Conservation (phyloP, 768 basidiomycete species). For the Polyporus arcularius region DNA sequence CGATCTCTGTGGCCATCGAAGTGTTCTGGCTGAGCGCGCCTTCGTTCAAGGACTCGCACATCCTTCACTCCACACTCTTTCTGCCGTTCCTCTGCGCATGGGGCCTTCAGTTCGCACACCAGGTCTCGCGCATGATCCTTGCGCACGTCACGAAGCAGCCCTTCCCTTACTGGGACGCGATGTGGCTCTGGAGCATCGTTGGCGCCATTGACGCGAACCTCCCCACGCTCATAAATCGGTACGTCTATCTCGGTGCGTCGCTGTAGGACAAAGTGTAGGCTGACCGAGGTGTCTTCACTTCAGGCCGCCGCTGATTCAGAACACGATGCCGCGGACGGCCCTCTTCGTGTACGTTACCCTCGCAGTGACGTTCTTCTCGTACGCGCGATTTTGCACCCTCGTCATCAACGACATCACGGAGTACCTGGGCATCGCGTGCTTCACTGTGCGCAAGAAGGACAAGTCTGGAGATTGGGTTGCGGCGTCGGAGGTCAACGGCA, state of each 20-base stretch:
- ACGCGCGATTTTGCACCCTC: conserved; percentile 76
- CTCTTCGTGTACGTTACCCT: conserved; percentile 77
- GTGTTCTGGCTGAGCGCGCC: conserved; percentile 82
- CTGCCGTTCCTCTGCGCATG: conserved; percentile 89
- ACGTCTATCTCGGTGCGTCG: conserved; percentile 26
- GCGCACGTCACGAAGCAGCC: conserved; percentile 84
- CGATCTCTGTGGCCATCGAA: conserved; percentile 68
- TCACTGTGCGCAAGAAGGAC: conserved; percentile 88
- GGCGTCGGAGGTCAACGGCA: conserved; percentile 25
- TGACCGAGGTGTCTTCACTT: neutral
- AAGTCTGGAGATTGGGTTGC: conserved; percentile 60
- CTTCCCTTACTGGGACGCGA: conserved; percentile 86
- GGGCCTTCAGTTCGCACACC: conserved; percentile 90
- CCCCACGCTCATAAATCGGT: conserved; percentile 67
- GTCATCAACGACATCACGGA: conserved; percentile 89
- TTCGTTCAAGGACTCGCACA: conserved; percentile 54
- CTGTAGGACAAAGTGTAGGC: neutral
- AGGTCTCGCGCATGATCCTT: conserved; percentile 90
- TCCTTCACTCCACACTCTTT: conserved; percentile 76
- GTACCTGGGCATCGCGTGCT: conserved; percentile 92
- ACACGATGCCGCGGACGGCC: conserved; percentile 57
- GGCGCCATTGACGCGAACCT: conserved; percentile 85
- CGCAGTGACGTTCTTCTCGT: conserved; percentile 64
- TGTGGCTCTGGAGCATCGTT: conserved; percentile 81
- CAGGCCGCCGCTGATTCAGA: conserved; percentile 75